These are phyloP conservation scores for Aotearoamyces nothofagi DNA, from an alignment of 2,329 filamentous ascomycete genomes.

Conservation along the genomic window DNA sequence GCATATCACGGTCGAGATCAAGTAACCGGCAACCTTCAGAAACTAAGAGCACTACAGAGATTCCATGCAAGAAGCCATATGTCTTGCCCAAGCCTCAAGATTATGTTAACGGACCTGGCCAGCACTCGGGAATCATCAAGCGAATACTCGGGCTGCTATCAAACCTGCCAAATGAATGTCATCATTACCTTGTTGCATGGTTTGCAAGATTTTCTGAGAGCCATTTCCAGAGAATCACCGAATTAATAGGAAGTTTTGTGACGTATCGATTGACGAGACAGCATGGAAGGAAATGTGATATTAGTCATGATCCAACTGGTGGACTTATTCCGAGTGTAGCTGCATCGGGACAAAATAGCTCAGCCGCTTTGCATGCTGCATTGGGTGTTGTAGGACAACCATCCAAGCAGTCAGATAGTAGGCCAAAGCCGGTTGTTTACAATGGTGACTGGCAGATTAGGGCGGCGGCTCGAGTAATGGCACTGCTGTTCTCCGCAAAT, in stretches of 20 bases:
- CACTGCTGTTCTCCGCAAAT: constrained; percentile 71
- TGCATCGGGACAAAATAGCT: constrained; percentile 48
- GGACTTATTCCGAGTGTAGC: constrained; percentile 52
- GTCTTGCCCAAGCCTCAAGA: constrained; percentile 1
- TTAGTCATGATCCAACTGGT: constrained; percentile 42
- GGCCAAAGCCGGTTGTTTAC: constrained; percentile 45
- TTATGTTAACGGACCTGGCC: constrained; percentile 24
- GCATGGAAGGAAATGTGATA: constrained; percentile 47
- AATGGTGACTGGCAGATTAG: constrained; percentile 82
- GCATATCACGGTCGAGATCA: not conserved
- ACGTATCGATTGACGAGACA: constrained; percentile 65
- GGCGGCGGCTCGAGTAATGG: constrained; percentile 65
- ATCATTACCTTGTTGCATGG: constrained; percentile 66
- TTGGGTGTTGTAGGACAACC: constrained; percentile 37
- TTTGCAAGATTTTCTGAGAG: constrained; percentile 53
- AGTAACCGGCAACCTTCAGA: not conserved
- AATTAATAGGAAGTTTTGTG: constrained; percentile 64
- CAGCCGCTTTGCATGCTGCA: constrained; percentile 62
- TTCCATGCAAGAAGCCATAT: not conserved
- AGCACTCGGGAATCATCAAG: constrained; percentile 75
- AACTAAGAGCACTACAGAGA: not conserved
- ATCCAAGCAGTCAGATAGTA: constrained; percentile 38
- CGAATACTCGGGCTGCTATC: constrained; percentile 68
- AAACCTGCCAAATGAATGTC: constrained; percentile 59
- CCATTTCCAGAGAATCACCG: constrained; percentile 59